Evolutionary conservation across 192 early-diverging fungal genomes (phyloP), one percentile per base, ranked within the genome.

Genomic region (Radiomyces spectabilis): DNA sequence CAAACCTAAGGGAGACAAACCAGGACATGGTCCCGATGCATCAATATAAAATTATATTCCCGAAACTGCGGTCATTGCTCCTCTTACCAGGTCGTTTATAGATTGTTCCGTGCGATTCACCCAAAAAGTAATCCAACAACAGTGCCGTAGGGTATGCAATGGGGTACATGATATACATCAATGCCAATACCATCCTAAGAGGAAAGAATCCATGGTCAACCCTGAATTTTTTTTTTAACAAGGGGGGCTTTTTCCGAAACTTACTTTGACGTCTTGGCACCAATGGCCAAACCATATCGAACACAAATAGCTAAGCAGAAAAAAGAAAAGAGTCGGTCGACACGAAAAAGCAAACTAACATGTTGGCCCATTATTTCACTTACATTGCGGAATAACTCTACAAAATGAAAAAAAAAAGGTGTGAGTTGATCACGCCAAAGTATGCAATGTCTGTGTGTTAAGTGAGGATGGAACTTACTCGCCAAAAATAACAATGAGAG

Each of bases 401-500:
- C 13, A 44, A 55, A 53, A 27, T n/a, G 2, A 30, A 52, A 47
- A 31, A 49, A 26, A 18, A 12, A 16, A 32, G n/a, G n/a, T n/a
- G n/a, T n/a, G n/a, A n/a, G n/a, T n/a, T n/a, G n/a, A n/a, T n/a
- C n/a, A n/a, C n/a, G n/a, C n/a, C n/a, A n/a, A n/a, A n/a, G n/a
- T n/a, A n/a, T n/a, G n/a, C 25, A 31, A 33, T 25, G 34, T 15
- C 19, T 51, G 41, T 37, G 21, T 39, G 39, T 19, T 5, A 52
- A 43, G 49, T 21, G 44, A 19, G 16, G 1, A 48, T 42, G 13
- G 2, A 22, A 71, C 77, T 67, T 73, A 75, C 80, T 98, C 96
- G 55, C 96, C 96, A 78, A 98, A 98, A 33, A 97, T 56, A 9
- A 99, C 88, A 56, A 99, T 91, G 33, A 94, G 67, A 0, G 79